Percentiles rank a stretch among this genome's conserved stretches.
Evolutionary conservation across 2,329 filamentous ascomycete genomes (phyloP).

Genomic region (Lachnellula suecica): DNA sequence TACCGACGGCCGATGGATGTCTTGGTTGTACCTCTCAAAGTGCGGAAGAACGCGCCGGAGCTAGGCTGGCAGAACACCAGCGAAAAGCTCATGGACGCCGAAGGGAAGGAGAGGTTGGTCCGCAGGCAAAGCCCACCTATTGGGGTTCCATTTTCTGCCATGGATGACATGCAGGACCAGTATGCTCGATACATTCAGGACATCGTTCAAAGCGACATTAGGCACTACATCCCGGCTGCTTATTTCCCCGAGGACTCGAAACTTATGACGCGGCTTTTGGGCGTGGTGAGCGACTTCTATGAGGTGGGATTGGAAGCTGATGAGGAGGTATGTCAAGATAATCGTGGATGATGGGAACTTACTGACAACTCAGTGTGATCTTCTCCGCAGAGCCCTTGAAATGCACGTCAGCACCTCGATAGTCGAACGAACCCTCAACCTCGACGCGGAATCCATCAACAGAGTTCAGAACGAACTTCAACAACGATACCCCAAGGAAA

Average conservation of each 20-base stretch:
- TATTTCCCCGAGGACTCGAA: slow-evolving; percentile 27
- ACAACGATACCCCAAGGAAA: slow-evolving; percentile 23
- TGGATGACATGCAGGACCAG: slow-evolving; percentile 29
- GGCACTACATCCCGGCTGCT: slow-evolving; percentile 20
- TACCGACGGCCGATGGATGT: slow-evolving; percentile 23
- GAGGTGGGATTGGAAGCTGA: slow-evolving; percentile 16
- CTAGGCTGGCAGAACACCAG: slow-evolving; percentile 25
- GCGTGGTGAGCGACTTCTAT: slow-evolving; percentile 24
- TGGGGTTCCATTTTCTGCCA: slow-evolving; percentile 26
- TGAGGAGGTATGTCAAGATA: slow-evolving; percentile 23
- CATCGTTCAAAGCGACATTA: slow-evolving; percentile 25
- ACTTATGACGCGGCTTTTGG: slow-evolving; percentile 25
- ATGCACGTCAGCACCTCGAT: slow-evolving; percentile 30
- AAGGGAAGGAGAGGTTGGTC: slow-evolving; percentile 15
- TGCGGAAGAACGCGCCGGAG: slow-evolving; percentile 22
- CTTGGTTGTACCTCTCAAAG: slow-evolving; percentile 26
- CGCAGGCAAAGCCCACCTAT: slow-evolving; percentile 28
- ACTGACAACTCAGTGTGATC: slow-evolving; percentile 24
- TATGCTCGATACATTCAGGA: slow-evolving; percentile 27
- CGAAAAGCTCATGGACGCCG: slow-evolving; percentile 9
- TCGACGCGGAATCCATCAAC: slow-evolving; percentile 26
- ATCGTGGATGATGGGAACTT: neutral
- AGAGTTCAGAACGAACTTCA: slow-evolving; percentile 23
- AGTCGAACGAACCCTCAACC: slow-evolving; percentile 29
- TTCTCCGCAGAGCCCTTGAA: slow-evolving; percentile 30